Conservation (phyloP, 176 grass and related monocot genomes). For the Otatea glauca region DNA sequence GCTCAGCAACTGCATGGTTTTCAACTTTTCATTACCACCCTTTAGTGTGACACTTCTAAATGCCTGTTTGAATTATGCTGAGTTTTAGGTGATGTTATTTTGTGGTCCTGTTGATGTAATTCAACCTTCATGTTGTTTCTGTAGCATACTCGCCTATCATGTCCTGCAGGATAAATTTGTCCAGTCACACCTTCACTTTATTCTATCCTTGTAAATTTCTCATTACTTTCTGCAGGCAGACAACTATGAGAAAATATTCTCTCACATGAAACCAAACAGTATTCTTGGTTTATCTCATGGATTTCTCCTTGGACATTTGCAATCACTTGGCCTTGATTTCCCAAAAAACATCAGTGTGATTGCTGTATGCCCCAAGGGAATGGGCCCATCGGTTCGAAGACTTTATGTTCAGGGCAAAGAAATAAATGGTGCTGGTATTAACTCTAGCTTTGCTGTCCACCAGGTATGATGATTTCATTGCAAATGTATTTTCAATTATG, state of each 20-base stretch:
- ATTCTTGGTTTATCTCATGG: conserved; percentile 81
- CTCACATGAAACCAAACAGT: conserved; percentile 89
- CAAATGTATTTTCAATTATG: not conserved
- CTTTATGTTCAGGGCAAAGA: conserved; percentile 90
- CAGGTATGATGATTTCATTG: conserved; percentile 50
- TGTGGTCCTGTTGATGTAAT: too few relatives aligned
- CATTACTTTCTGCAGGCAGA: conserved; percentile 55
- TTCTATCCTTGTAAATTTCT: not conserved
- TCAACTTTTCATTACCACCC: conserved; percentile 9
- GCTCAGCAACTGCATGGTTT: conserved; percentile 17
- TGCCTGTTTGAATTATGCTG: too few relatives aligned
- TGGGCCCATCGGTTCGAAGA: conserved; percentile 79
- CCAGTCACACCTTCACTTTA: not conserved
- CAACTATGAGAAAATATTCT: conserved; percentile 89
- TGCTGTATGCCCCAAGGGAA: conserved; percentile 81
- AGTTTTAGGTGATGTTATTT: too few relatives aligned
- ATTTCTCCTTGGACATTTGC: conserved; percentile 79
- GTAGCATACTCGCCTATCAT: too few relatives aligned
- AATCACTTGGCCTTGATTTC: conserved; percentile 69
- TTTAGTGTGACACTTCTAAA: not conserved
- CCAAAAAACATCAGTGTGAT: conserved; percentile 82
- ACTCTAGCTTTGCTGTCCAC: conserved; percentile 84
- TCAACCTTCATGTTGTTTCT: too few relatives aligned
- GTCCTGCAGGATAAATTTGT: not conserved
- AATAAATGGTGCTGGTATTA: conserved; percentile 84